Base-by-base conservation (phyloP, 2,329 filamentous ascomycete species). In the Pseudogymnoascus sp. region DNA sequence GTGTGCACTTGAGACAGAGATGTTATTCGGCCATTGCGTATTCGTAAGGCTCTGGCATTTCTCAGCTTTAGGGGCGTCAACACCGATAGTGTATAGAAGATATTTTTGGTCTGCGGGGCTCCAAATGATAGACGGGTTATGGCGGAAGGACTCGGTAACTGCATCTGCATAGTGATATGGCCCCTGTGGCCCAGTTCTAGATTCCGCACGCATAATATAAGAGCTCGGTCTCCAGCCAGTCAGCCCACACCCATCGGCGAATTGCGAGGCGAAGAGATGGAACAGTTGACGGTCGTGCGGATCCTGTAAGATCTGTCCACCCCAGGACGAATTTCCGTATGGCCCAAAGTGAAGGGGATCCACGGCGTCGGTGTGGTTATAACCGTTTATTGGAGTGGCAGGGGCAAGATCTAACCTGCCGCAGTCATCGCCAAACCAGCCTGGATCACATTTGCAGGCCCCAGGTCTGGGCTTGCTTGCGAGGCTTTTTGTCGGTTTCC, bases 221-320 rank as follows among this genome's bases (percentile, higher is more conserved):
- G 75, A 78, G 60, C 76, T 78, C 0, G 78, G 79, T 9, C 75
- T 72, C 79, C 80, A 82, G n/a, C 76, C 78, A 5, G 69, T 69
- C 1, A 82, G 71, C 0, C 78, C 78, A 60, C 79, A 82, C 5
- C 76, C 77, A 60, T 76, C 72, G 0, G 73, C 70, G 62, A 81
- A 79, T 58, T 81, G 77, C 0, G 78, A 75, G 1, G 74, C 73
- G 49, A 81, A 71, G 0, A 82, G 74, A 60, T 81, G 79, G 59
- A 80, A 79, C 0, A 79, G 69, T 0, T 62, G 60, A 0, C 65
- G 64, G 12, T 80, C 72, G 0, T 67, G 14, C 0, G 70, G 76
- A 59, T 81, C 80, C 39, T 76, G 77, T 0, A 81, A 60, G 35
- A 81, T 78, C 11, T 74, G 74, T 0, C 76, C 77, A 12, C 79